Conservation (phyloP, 257 asterid genomes). For the Nicotiana otophora region DNA sequence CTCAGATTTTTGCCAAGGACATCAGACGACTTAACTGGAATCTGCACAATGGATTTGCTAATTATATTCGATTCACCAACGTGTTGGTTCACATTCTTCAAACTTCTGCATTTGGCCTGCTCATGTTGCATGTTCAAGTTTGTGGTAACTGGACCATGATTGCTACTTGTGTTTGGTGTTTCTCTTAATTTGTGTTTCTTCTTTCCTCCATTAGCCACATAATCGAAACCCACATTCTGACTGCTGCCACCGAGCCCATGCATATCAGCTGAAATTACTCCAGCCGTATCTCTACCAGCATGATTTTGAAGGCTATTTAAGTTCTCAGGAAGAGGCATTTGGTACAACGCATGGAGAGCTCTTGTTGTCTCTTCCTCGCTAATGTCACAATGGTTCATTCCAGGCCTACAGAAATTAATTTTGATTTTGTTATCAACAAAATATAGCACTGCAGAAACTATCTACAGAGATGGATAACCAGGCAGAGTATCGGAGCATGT, state of each 20-base stretch:
- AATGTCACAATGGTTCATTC: conserved; percentile 71
- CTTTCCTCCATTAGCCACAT: conserved; percentile 29
- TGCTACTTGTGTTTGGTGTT: conserved; percentile 23
- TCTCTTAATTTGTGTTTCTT: conserved; percentile 53
- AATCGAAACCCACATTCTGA: conserved; percentile 24
- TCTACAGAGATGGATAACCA: neutral
- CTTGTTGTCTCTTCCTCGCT: conserved; percentile 66
- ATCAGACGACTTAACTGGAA: conserved; percentile 26
- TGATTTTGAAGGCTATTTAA: conserved; percentile 34
- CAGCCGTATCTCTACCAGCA: conserved; percentile 31
- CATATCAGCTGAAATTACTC: conserved; percentile 35
- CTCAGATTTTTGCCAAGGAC: conserved; percentile 27
- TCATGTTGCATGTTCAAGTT: conserved; percentile 30
- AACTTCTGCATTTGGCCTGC: conserved; percentile 33
- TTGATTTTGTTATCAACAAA: conserved; percentile 8
- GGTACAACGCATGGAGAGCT: conserved; percentile 47
- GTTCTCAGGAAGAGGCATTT: conserved; percentile 41
- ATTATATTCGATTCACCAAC: conserved; percentile 29
- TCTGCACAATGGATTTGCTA: conserved; percentile 30
- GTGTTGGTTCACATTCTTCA: conserved; percentile 44
- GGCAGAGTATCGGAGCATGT: neutral
- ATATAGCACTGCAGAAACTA: neutral
- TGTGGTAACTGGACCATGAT: conserved; percentile 18
- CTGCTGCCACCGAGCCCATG: conserved; percentile 23
- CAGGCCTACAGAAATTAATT: conserved; percentile 57